Evolutionary conservation across 2,329 filamentous ascomycete species (phyloP).

Genomic region (Calonectria pauciramosa): DNA sequence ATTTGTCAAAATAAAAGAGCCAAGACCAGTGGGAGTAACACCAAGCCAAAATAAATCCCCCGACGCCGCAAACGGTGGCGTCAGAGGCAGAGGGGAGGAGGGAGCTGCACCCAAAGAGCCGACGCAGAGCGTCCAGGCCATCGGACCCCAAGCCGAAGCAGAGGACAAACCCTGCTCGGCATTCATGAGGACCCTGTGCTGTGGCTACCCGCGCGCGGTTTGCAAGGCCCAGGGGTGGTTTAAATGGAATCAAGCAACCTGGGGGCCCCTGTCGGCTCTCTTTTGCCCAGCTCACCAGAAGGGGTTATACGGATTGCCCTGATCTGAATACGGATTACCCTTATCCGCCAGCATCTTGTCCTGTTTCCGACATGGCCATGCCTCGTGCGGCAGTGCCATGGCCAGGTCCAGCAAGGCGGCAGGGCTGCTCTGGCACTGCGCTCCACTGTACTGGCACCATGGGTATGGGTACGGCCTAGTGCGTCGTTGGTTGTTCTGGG

Average conservation of each 20-base stretch:
- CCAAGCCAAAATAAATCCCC: slow-evolving; percentile 13
- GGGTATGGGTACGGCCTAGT: slow-evolving; percentile 13
- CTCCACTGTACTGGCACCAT: slow-evolving; percentile 10
- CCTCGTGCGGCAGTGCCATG: slow-evolving; percentile 18
- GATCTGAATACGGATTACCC: slow-evolving; percentile 17
- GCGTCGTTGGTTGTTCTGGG: slow-evolving; percentile 13
- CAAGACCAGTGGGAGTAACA: neutral
- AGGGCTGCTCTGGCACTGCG: slow-evolving; percentile 10
- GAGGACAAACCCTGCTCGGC: slow-evolving; percentile 19
- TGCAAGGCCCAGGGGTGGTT: slow-evolving; percentile 13
- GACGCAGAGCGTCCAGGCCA: neutral
- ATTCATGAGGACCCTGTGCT: slow-evolving; percentile 15
- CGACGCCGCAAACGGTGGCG: slow-evolving; percentile 17
- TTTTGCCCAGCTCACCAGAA: slow-evolving; percentile 9
- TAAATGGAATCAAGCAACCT: slow-evolving; percentile 17
- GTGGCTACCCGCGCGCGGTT: slow-evolving; percentile 15
- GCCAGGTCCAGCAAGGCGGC: slow-evolving; percentile 8
- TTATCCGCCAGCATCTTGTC: slow-evolving; percentile 16
- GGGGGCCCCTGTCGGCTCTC: neutral
- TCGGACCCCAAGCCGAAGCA: neutral
- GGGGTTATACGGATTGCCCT: slow-evolving; percentile 14
- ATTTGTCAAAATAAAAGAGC: slow-evolving; percentile 14
- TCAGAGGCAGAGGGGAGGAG: slow-evolving; percentile 9
- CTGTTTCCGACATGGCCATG: slow-evolving; percentile 6
- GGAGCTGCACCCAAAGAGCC: slow-evolving; percentile 1